A percentile compares a stretch with the other conserved stretches of the same genome.
Conservation (phyloP, 176 grass and related monocot genomes). For the Hordeum marinum region DNA sequence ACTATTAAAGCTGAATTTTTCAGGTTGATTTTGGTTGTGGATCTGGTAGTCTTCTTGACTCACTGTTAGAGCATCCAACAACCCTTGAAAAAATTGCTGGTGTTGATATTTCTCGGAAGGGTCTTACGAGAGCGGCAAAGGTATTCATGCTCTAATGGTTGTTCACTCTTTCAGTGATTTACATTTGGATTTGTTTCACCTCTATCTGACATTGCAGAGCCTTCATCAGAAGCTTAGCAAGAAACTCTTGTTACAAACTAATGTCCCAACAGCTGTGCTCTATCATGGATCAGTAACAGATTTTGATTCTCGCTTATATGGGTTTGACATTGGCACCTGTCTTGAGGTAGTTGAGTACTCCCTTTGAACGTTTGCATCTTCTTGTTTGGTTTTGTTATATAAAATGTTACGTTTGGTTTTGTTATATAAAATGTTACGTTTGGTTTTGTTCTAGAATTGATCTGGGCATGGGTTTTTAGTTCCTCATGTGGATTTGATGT, state of each 20-base stretch:
- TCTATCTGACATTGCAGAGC: conserved; percentile 40
- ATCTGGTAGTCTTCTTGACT: conserved; percentile 93
- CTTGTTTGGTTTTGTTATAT: background rate
- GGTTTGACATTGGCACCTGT: conserved; percentile 81
- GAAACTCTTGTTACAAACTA: conserved; percentile 39
- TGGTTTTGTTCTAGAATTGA: background rate
- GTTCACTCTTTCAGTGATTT: background rate
- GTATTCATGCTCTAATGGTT: conserved; percentile 22
- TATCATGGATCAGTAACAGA: conserved; percentile 86
- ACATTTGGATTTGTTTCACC: background rate
- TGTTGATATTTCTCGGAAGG: conserved; percentile 80
- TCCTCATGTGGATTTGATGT: background rate
- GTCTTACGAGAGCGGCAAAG: conserved; percentile 82
- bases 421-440: background rate
- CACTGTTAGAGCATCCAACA: conserved; percentile 79
- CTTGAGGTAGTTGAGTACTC: conserved; percentile 58
- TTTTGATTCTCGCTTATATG: conserved; percentile 74
- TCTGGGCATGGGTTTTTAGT: background rate
- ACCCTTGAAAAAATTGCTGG: conserved; percentile 75
- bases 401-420: background rate
- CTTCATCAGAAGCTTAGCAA: conserved; percentile 70
- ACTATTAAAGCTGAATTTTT: conserved; percentile 11
- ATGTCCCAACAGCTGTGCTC: conserved; percentile 49
- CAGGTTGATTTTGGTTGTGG: conserved; percentile 98
- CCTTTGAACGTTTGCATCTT: background rate